These are phyloP conservation scores for Aspergillus conjunctus DNA, from an alignment of 495 filamentous ascomycete species.

Conservation along the genomic window DNA sequence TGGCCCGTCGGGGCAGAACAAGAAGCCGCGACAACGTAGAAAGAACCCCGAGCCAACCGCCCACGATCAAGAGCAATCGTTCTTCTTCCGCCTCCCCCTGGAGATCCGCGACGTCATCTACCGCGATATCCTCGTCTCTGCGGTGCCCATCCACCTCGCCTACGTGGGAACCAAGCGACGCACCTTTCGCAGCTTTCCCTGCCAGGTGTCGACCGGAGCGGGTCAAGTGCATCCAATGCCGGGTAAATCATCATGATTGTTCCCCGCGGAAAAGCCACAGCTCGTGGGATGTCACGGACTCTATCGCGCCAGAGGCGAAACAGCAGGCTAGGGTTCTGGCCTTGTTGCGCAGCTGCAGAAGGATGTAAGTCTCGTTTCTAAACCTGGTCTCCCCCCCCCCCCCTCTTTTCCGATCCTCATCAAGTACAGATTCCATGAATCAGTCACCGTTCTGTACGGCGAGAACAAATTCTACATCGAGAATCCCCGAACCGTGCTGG, in stretches of 20 bases:
- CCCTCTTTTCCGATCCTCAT: background rate
- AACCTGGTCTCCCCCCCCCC: background rate
- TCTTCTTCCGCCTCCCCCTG: background rate
- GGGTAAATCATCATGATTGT: background rate
- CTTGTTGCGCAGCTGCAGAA: slow-evolving; percentile 23
- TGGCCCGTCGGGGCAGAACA: too few species aligned
- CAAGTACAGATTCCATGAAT: background rate
- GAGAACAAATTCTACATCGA: slow-evolving; percentile 1
- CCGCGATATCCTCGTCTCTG: background rate
- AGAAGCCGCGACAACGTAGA: too few species aligned
- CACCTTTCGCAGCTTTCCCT: slow-evolving; percentile 5
- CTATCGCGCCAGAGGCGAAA: background rate
- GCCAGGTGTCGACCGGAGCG: background rate
- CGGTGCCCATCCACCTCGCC: background rate
- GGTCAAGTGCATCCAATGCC: background rate
- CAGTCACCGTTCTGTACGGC: slow-evolving; percentile 1
- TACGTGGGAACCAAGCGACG: background rate
- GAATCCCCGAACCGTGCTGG: slow-evolving; percentile 4
- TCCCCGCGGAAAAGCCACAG: background rate
- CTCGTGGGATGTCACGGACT: background rate
- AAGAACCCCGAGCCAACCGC: too few species aligned
- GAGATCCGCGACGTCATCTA: slow-evolving; percentile 8
- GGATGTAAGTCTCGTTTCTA: too few species aligned
- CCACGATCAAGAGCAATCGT: background rate
- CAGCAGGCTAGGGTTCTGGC: background rate